Evolutionary conservation across 148 eudicot genomes (phyloP).

Genomic region (Rhododendron ovatum): DNA sequence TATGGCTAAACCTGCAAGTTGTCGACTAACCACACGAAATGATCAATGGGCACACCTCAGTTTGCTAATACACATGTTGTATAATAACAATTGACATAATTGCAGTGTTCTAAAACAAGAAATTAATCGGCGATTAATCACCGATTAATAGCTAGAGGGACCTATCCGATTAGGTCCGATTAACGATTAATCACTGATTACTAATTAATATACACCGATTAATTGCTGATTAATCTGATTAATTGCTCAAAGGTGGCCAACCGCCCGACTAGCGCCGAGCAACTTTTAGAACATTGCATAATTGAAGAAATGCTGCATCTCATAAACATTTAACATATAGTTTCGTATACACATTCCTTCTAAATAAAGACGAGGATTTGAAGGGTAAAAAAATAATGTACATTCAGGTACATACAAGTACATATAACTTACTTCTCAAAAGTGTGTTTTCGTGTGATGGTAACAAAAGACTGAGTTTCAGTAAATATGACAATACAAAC

Average conservation of each 20-base stretch:
- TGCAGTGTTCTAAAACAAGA: background rate
- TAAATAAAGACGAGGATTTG: background rate
- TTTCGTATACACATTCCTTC: background rate
- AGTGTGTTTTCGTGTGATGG: background rate
- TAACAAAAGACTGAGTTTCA: too few relatives aligned
- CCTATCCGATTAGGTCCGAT: too few relatives aligned
- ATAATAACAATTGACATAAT: background rate
- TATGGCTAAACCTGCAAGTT: too few relatives aligned
- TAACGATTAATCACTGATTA: too few relatives aligned
- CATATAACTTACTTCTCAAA: background rate
- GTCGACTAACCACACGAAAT: background rate
- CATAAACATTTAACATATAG: background rate
- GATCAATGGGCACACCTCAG: background rate
- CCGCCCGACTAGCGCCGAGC: too few relatives aligned
- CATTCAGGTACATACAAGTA: background rate
- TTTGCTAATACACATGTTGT: background rate
- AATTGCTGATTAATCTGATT: too few relatives aligned
- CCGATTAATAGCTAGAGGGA: too few relatives aligned
- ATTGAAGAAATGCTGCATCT: background rate
- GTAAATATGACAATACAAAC: background rate
- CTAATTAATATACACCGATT: too few relatives aligned
- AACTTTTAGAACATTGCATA: too few relatives aligned
- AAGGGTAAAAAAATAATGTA: background rate
- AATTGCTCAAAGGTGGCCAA: too few relatives aligned
- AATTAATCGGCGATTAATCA: too few relatives aligned